Evolutionary conservation across 495 filamentous ascomycete species (phyloP).

Genomic region (Annulohypoxylon stygium): DNA sequence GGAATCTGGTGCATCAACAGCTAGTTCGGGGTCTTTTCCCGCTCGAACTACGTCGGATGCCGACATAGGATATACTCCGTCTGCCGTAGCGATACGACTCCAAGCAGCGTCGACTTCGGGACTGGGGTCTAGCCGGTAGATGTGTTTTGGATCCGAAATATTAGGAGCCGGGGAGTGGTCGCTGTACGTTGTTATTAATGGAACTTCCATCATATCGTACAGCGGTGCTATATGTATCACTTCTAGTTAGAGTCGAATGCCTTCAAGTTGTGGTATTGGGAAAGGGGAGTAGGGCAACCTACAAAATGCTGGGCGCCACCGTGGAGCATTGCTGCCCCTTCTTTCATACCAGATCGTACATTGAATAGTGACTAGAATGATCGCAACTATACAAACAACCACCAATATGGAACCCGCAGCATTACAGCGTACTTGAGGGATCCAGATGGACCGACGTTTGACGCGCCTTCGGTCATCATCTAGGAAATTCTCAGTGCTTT

Average conservation of each 20-base stretch:
- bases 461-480: neutral
- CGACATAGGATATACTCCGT: conserved; percentile 14
- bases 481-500: neutral
- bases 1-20: conserved; percentile 10
- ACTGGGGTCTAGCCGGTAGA: conserved; percentile 6
- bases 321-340: conserved; percentile 10
- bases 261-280: neutral
- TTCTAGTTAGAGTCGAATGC: neutral
- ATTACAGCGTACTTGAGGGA: conserved; percentile 5
- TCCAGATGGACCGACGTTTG: conserved; percentile 2
- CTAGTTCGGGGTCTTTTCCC: neutral
- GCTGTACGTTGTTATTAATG: neutral
- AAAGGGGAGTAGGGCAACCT: neutral
- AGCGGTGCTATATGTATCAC: neutral
- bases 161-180: conserved; percentile 4
- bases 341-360: conserved; percentile 16
- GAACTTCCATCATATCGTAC: conserved; percentile 12
- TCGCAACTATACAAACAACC: neutral
- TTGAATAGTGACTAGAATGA: conserved; percentile 12
- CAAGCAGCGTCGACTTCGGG: conserved; percentile 8
- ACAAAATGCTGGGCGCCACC: conserved; percentile 12
- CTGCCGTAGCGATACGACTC: conserved; percentile 14
- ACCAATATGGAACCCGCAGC: conserved; percentile 8
- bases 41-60: conserved; percentile 1
- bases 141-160: conserved; percentile 5